Evolutionary conservation across 768 basidiomycete species (phyloP).

Genomic region (Russula sp.): DNA sequence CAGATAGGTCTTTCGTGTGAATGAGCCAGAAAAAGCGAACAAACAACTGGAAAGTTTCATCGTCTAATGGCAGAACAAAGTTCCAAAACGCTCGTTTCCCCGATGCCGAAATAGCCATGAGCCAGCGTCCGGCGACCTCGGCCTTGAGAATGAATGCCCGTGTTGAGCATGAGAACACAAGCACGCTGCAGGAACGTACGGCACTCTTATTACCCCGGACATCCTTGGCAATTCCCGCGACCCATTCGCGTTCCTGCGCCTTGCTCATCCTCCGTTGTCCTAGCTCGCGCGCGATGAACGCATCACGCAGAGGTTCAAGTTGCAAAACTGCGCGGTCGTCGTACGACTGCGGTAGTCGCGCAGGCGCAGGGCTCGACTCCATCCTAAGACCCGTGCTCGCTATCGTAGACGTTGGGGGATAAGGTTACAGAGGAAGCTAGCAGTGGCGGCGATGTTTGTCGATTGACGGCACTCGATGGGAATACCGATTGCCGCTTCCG

Average conservation of each 20-base stretch:
- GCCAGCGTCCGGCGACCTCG: constrained; percentile 7
- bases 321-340: neutral
- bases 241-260: constrained; percentile 11
- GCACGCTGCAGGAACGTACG: constrained; percentile 1
- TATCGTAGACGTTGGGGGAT: neutral
- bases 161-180: neutral
- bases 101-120: constrained; percentile 5
- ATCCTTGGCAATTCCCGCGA: constrained; percentile 1
- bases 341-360: neutral
- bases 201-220: neutral
- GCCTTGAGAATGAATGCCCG: neutral
- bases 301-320: constrained; percentile 1
- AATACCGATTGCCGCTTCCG: neutral
- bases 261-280: neutral
- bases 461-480: neutral
- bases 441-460: neutral
- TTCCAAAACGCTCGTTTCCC: constrained; percentile 8
- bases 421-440: neutral
- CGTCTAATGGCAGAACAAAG: neutral
- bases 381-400: neutral
- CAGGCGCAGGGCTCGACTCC: neutral
- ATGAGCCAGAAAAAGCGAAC: constrained; percentile 29
- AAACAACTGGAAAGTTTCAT: constrained; percentile 23
- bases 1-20: neutral
- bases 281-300: constrained; percentile 7